Base-by-base conservation (phyloP, 2,329 filamentous ascomycete species). In the Fulvia fulva region DNA sequence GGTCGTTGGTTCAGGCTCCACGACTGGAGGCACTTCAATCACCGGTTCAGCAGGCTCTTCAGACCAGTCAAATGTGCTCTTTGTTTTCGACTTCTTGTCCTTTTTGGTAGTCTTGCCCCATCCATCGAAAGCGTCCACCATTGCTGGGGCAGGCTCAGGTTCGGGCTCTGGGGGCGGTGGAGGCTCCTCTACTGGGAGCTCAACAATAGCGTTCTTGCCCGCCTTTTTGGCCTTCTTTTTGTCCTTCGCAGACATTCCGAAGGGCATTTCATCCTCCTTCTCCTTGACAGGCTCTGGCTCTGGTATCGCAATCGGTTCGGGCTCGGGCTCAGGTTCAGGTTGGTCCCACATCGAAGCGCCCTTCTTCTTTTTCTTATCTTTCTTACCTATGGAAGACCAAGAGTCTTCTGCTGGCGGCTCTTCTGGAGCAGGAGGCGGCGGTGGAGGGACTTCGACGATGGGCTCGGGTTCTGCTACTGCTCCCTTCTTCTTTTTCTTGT, bases 181-280 rank as follows among this genome's bases (percentile, higher is more conserved):
- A 19, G 68, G 67, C 3, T 70, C 69, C 1, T 68, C 67, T 2
- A 64, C 66, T 28, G 67, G 68, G 16, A 59, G 53, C 57, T 75
- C 73, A 43, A 67, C 50, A 16, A 44, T 67, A 37, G 68, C 71
- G 50, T 61, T 70, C 51, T 76, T 77, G 61, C 78, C 79, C 57
- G 76, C 76, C 70, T 83, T 82, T 68, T 80, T 80, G 30, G 68
- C 60, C 62, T 76, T 76, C 66, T 80, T 79, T 52, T 77, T 77
- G 6, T 78, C 75, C 55, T 77, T 77, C 1, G 73, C 72, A 22
- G 68, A 70, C 56, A 74, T 65, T 12, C 57, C 66, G 14, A 64
- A 63, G 71, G 73, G 77, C 6, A 65, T 62, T 12, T 74, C 71
- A 43, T 75, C 72, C 37, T 75, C 74, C 37, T 71, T 71, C 56